Evolutionary conservation across 495 filamentous ascomycete species (phyloP).

Genomic region (Xylaria sp.): DNA sequence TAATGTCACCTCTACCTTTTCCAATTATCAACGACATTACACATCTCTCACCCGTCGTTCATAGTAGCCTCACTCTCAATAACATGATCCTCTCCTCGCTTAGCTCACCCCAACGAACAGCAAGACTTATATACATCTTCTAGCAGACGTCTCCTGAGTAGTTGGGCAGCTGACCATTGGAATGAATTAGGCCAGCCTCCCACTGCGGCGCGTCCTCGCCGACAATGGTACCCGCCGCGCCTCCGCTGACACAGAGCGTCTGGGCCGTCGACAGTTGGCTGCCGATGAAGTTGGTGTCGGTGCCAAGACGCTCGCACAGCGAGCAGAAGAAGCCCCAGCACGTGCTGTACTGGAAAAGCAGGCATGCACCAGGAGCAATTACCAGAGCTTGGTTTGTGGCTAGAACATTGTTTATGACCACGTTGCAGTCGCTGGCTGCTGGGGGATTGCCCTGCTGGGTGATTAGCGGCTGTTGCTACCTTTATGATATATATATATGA

Average conservation of each 20-base stretch:
- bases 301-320: conserved; percentile 45
- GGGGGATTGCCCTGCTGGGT: conserved; percentile 40
- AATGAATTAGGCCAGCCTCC: conserved; percentile 48
- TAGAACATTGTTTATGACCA: conserved; percentile 43
- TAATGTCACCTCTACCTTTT: background rate
- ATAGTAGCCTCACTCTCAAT: background rate
- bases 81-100: background rate
- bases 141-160: conserved; percentile 47
- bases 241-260: conserved; percentile 45
- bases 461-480: background rate
- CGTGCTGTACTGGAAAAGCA: conserved; percentile 44
- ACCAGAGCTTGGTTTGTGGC: conserved; percentile 42
- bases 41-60: background rate
- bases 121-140: background rate
- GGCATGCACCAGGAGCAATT: conserved; percentile 47
- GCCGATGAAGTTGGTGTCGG: conserved; percentile 49
- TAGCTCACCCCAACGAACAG: background rate
- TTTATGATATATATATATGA: background rate
- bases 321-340: conserved; percentile 55
- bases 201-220: conserved; percentile 47
- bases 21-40: background rate
- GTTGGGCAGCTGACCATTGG: conserved; percentile 41
- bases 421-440: conserved; percentile 42
- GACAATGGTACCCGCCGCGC: conserved; percentile 49
- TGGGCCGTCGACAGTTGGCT: conserved; percentile 47